phyloP scores from a whole-genome alignment of 179 eudicot genomes.

The Gypsophila paniculata region DNA sequence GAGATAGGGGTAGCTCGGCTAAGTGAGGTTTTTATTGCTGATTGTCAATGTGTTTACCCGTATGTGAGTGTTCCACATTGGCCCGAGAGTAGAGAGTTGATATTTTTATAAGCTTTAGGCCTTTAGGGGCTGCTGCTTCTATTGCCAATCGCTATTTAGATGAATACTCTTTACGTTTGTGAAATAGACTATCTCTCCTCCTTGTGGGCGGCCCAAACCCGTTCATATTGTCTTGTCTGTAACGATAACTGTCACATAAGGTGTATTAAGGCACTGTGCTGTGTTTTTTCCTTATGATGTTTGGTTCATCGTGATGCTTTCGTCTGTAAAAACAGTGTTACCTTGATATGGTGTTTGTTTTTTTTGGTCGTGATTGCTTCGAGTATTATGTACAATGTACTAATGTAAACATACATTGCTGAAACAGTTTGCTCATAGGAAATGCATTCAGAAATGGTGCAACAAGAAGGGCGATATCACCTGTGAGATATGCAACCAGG shows the following conservation, averaged over 20 bases:
- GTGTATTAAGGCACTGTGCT: no score
- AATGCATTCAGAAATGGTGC: constrained; percentile 92
- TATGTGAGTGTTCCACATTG: no score
- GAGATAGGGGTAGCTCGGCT: background rate
- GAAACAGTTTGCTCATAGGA: constrained; percentile 85
- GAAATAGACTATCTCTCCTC: no score
- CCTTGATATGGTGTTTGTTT: background rate
- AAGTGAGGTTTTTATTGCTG: background rate
- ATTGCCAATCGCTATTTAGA: no score
- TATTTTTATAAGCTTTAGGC: no score
- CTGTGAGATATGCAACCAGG: constrained; percentile 94
- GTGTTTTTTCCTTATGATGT: background rate
- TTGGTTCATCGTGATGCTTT: background rate
- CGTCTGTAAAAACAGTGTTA: background rate
- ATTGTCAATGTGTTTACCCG: no score
- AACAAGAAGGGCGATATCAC: constrained; percentile 84
- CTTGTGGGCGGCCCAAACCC: no score
- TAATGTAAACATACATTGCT: background rate
- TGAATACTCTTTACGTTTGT: no score
- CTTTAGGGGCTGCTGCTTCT: no score
- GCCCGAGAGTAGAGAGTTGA: no score
- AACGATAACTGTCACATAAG: no score
- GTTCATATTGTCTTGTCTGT: no score
- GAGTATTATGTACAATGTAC: background rate
- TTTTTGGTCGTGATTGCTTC: background rate